phyloP scores from a whole-genome alignment of 805 yeast genomes.

The Scheffersomyces stipitis region DNA sequence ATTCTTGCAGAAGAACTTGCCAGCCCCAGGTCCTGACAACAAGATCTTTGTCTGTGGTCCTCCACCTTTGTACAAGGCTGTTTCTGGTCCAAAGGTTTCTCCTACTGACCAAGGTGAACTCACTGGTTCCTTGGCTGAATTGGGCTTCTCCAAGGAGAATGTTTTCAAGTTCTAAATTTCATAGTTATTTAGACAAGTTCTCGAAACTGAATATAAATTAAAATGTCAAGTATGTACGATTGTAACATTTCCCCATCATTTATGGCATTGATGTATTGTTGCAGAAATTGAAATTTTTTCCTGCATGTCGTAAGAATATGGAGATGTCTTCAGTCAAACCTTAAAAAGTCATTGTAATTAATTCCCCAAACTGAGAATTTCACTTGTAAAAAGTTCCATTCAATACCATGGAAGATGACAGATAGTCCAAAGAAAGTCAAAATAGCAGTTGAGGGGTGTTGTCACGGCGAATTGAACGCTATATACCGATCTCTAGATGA shows the following conservation, averaged over 20 bases:
- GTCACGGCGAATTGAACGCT: slow-evolving; percentile 73
- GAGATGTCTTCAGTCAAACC: no score
- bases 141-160: slow-evolving; percentile 82
- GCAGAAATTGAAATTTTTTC: no score
- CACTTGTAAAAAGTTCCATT: no score
- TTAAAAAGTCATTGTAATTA: no score
- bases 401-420: no score
- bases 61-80: slow-evolving; percentile 81
- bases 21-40: slow-evolving; percentile 58
- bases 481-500: slow-evolving; percentile 45
- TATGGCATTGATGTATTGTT: no score
- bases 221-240: no score
- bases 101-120: slow-evolving; percentile 95
- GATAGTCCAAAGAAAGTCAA: slow-evolving; percentile 13
- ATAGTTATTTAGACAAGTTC: no score
- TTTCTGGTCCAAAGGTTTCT: slow-evolving; percentile 82
- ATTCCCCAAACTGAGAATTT: no score
- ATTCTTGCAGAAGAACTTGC: slow-evolving; percentile 57
- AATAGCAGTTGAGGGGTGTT: slow-evolving; percentile 84
- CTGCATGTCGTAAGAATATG: no score
- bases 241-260: no score
- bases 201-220: no score
- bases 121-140: slow-evolving; percentile 80
- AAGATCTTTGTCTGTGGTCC: slow-evolving; percentile 94
- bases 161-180: slow-evolving; percentile 76